Base-by-base conservation (phyloP, 2,329 filamentous ascomycete genomes). In the Colletotrichum melonis region DNA sequence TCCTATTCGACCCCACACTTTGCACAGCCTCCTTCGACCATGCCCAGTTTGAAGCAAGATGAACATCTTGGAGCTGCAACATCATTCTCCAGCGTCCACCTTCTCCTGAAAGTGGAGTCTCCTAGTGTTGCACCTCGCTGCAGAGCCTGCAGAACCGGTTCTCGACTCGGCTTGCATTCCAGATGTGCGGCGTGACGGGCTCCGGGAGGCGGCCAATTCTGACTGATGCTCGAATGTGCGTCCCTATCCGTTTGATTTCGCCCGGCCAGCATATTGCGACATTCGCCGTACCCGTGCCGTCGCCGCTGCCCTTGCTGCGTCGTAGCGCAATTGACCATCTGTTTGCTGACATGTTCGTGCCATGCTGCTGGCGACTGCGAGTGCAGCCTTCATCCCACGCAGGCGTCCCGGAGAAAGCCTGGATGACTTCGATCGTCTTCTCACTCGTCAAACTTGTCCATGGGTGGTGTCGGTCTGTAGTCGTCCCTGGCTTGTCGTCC, bases 21-120 rank as follows among this genome's bases (percentile, higher is more conserved):
- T 72, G 69, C 72, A 74, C 72, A 74, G 72, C 72, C 72, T 72
- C 72, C 72, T 74, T 74, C 46, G 49, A 63, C 68, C 72, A 72
- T 72, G 72, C 68, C 72, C 46, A 42, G 68, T 74, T 72, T 63
- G 72, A 72, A 74, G 63, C 72, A 74, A 72, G 72, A 74, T 72
- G 72, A 67, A 72, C 72, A 74, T 42, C 60, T 69, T 72, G 38
- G 72, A 64, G 68, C 72, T 70, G 60, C 70, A 49, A 62, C 67
- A 62, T 49, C 30, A 68, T 72, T 74, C 72, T 74, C 69, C 68
- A 72, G 59, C 72, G 63, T 58, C 55, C 57, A 56, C 30, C 63
- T 67, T 74, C 72, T 74, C 72, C 72, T 74, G 72, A 71, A 67
- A 74, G 72, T 67, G 72, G 70, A 52, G 60, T 60, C 42, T 24